Conservation (phyloP, 495 filamentous ascomycete genomes). For the Penicillium mononematosum region DNA sequence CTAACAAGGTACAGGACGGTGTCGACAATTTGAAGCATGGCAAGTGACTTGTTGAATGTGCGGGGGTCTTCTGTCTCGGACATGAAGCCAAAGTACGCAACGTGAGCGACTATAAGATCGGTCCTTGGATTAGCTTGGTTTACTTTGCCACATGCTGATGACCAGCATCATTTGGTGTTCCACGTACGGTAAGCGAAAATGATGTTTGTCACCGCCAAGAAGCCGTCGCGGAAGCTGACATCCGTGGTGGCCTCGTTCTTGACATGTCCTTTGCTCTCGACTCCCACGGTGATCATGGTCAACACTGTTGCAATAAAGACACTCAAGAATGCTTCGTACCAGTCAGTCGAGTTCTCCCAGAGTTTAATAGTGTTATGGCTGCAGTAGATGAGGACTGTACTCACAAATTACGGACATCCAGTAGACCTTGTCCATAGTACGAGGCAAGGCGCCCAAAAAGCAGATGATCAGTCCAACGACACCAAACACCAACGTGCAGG, state of each 20-base stretch:
- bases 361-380: background rate
- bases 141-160: background rate
- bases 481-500: slow-evolving; percentile 67
- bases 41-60: slow-evolving; percentile 65
- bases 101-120: slow-evolving; percentile 54
- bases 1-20: slow-evolving; percentile 59
- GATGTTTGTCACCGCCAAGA: slow-evolving; percentile 37
- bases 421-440: slow-evolving; percentile 58
- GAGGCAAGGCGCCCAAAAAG: slow-evolving; percentile 62
- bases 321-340: slow-evolving; percentile 52
- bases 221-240: slow-evolving; percentile 29
- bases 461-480: slow-evolving; percentile 63
- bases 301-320: slow-evolving; percentile 66
- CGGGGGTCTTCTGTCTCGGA: slow-evolving; percentile 68
- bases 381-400: slow-evolving; percentile 9
- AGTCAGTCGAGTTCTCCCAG: background rate
- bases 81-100: slow-evolving; percentile 74
- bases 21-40: slow-evolving; percentile 60
- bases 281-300: slow-evolving; percentile 64
- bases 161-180: background rate
- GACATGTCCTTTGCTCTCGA: slow-evolving; percentile 33
- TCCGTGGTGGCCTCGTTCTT: slow-evolving; percentile 20
- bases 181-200: slow-evolving; percentile 44
- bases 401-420: slow-evolving; percentile 59
- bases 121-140: slow-evolving; percentile 9